Evolutionary conservation across 2,329 filamentous ascomycete genomes (phyloP), one percentile per base, ranked within the genome.

Genomic region (Colletotrichum noveboracense): DNA sequence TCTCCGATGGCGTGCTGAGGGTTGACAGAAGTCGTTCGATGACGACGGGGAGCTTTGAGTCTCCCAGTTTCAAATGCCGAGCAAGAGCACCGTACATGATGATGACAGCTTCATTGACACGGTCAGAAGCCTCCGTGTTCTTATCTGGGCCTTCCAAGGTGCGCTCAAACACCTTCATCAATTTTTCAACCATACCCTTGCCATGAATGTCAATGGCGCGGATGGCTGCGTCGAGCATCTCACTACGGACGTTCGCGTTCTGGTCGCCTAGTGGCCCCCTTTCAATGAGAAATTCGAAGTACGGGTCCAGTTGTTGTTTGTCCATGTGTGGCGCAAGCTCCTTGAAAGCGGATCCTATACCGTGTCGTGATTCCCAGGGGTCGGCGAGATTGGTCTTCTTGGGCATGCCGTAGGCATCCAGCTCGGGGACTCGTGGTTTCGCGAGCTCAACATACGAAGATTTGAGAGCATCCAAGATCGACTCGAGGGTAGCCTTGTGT

Each of bases 1-100:
- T 96, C 84, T 99, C 97, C 1, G 97, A 98, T 32, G 97, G 97
- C 14, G 96, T 98, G 83, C 94, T 97, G 60, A 99, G 88, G 8
- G 97, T 98, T 26, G 93, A 92, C 71, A 99, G 89, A 26, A 99
- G 89, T 77, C 96, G 92, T 79, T 96, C 93, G 66, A 99, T 93
- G 61, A 99, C 97, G 72, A 94, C 93, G 1, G 96, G 95, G 65
- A 98, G 92, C 80, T 97, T 96, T 78, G 92, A 87, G 83, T 99
- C 97, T n/a, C 96, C 95, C 9, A 92, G 86, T 79, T 94, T 92
- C 75, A 99, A 87, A 87, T 99, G 97, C 67, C 95, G 93, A 58
- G 96, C 97, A 48, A 99, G 87, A 67, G 97, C 96, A 82, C 97
- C 97, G 80, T 99, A 99, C 83, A 99, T 94, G 80, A 99, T 97